Percentiles rank a stretch among this genome's conserved stretches.
Evolutionary conservation across 345 rosid species (phyloP).

Genomic region (Toxicodendron radicans): DNA sequence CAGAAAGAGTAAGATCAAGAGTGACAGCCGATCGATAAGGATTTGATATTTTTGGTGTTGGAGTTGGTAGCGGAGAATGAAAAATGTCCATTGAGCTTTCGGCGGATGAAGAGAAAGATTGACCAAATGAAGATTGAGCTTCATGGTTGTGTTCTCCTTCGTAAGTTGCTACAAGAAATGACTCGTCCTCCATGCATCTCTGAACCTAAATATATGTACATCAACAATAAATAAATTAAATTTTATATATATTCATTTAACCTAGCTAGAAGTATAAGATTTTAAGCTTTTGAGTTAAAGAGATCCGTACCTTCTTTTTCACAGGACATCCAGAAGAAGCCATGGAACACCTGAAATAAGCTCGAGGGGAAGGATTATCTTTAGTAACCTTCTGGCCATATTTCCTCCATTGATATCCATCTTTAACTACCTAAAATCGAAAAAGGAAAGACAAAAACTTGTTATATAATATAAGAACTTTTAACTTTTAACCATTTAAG

Average conservation of each 20-base stretch:
- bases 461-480: no score
- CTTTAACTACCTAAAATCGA: constrained; percentile 45
- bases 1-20: constrained; percentile 41
- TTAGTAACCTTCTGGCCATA: constrained; percentile 66
- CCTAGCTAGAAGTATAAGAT: neutral
- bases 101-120: constrained; percentile 9
- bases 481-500: no score
- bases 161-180: constrained; percentile 45
- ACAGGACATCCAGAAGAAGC: constrained; percentile 52
- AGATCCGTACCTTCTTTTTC: constrained; percentile 50
- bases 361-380: constrained; percentile 63
- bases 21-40: neutral
- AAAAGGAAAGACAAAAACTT: neutral
- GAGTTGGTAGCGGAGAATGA: no score
- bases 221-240: neutral
- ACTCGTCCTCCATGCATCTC: constrained; percentile 41
- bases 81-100: neutral
- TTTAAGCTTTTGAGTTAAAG: no score
- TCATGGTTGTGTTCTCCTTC: constrained; percentile 65
- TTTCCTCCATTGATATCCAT: constrained; percentile 74
- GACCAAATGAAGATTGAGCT: constrained; percentile 3
- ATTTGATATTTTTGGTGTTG: neutral
- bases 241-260: no score
- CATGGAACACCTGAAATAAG: constrained; percentile 59
- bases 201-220: constrained; percentile 42